Evolutionary conservation across 2,329 filamentous ascomycete species (phyloP), one percentile per base, ranked within the genome.

Genomic region (Trichoderma sp.): DNA sequence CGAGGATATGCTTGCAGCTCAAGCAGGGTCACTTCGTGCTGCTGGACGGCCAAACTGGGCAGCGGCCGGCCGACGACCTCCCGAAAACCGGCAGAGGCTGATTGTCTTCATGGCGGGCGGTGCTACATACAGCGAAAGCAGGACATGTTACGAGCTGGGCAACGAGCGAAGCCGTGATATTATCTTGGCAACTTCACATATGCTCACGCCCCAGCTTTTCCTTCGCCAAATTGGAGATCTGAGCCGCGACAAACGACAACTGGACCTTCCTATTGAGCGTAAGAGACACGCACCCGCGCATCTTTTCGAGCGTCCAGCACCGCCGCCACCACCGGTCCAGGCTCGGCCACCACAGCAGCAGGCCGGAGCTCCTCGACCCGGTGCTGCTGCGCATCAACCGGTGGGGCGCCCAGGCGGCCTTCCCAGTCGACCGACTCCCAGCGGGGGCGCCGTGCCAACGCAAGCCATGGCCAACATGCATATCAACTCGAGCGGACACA

Each of bases 11-110:
- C 78, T 88, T 58, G 84, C 86, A 6, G 84, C 83, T 4, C 83
- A 88, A 30, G 87, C 93, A 75, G 89, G 92, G 14, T 98, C 95
- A 15, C 87, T 99, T 28, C 92, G 96, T 72, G 93, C 93, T 71
- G 93, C 93, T 24, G 94, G 94, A 18, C 97, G 97, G 78, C 96
- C 95, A 2, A 97, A 95, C 56, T 99, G 96, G 96, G 96, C 96
- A 2, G 93, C 93, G 68, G 91, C 93, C 11, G 91, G 94, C 57
- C 87, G 92, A 60, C 88, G 90, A 85, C 72, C 89, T 86, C 73
- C 81, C 2, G 95, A 98, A 79, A 97, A 95, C 75, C 90, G 92
- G 68, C 96, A 99, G 80, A 90, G 96, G 67, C 88, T 98, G 69
- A 93, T 99, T 72, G 91, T 98, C 18, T 98, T 97, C 80, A 92